phyloP scores from a whole-genome alignment of 1,284 basidiomycete genomes.

The Wallemia mellicola region DNA sequence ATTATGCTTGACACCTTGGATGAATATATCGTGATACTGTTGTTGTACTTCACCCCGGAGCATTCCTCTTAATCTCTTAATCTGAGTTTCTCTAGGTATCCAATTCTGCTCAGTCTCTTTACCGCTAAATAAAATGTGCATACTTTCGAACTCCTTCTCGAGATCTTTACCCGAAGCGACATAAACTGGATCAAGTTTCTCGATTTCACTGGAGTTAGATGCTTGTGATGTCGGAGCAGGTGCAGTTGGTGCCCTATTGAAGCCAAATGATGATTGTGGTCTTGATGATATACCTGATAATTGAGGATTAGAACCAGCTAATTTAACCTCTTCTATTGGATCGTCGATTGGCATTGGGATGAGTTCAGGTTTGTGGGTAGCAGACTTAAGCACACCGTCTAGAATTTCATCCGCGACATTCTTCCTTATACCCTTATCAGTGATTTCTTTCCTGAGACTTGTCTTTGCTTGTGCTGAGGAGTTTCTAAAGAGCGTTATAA shows the following conservation, averaged over 20 bases:
- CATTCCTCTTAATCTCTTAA: conserved; percentile 67
- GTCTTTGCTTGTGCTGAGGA: conserved; percentile 56
- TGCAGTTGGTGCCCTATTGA: conserved; percentile 1
- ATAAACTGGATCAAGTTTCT: conserved; percentile 18
- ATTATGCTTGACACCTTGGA: conserved; percentile 30
- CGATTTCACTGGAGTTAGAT: background rate
- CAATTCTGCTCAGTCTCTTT: conserved; percentile 96
- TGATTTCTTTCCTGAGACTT: conserved; percentile 74
- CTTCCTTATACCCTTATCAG: conserved; percentile 55
- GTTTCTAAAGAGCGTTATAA: conserved; percentile 55
- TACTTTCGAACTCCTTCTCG: conserved; percentile 47
- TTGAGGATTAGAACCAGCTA: conserved; percentile 20
- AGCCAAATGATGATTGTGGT: conserved; percentile 2
- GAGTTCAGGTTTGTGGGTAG: conserved; percentile 1
- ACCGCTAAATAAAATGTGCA: conserved; percentile 61
- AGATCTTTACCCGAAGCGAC: conserved; percentile 59
- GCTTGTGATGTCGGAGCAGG: background rate
- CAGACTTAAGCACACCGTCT: conserved; percentile 13
- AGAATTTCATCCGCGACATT: conserved; percentile 28
- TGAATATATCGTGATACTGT: conserved; percentile 41
- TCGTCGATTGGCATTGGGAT: conserved; percentile 4
- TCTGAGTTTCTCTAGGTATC: conserved; percentile 46
- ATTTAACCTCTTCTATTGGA: conserved; percentile 16
- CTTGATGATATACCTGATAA: conserved; percentile 2
- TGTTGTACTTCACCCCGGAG: conserved; percentile 48